These are phyloP conservation scores for Fusarium brachygibbosum DNA, from an alignment of 2,329 filamentous ascomycete species.

Conservation along the genomic window DNA sequence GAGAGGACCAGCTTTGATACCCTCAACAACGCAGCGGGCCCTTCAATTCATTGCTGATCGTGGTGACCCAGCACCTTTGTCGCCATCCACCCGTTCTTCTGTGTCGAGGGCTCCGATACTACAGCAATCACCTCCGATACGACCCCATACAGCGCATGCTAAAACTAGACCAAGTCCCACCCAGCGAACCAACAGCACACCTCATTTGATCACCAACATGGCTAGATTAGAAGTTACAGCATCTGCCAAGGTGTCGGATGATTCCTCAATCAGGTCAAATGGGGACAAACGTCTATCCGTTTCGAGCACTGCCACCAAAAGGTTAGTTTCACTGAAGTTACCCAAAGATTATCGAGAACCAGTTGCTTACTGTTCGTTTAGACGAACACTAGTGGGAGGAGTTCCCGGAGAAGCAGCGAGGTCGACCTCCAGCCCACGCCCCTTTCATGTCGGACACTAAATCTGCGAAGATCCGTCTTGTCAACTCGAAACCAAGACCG, in stretches of 20 bases:
- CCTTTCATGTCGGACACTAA: conserved; percentile 57
- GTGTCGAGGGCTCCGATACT: conserved; percentile 47
- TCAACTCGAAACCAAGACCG: conserved; percentile 53
- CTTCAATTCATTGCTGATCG: conserved; percentile 65
- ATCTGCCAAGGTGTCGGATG: conserved; percentile 50
- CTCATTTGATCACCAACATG: conserved; percentile 57
- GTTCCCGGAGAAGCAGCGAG: conserved; percentile 64
- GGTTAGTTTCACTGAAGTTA: conserved; percentile 72
- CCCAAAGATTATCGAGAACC: conserved; percentile 71
- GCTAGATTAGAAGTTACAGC: conserved; percentile 43
- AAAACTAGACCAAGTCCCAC: conserved; percentile 60
- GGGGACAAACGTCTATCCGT: conserved; percentile 66
- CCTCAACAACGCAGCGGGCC: conserved; percentile 63
- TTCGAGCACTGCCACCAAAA: conserved; percentile 69
- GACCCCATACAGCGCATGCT: conserved; percentile 69
- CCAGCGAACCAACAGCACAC: conserved; percentile 64
- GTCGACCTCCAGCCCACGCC: conserved; percentile 57
- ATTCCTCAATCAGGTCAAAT: conserved; percentile 50
- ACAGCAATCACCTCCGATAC: conserved; percentile 50
- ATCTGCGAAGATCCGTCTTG: conserved; percentile 56
- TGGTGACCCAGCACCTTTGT: conserved; percentile 52
- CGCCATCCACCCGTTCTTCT: conserved; percentile 53
- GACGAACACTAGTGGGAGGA: conserved; percentile 65
- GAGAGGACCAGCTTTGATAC: conserved; percentile 55
- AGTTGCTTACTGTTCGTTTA: conserved; percentile 71